Evolutionary conservation across 192 early-diverging fungal genomes (phyloP).

Genomic region (Entophlyctis luteolus): DNA sequence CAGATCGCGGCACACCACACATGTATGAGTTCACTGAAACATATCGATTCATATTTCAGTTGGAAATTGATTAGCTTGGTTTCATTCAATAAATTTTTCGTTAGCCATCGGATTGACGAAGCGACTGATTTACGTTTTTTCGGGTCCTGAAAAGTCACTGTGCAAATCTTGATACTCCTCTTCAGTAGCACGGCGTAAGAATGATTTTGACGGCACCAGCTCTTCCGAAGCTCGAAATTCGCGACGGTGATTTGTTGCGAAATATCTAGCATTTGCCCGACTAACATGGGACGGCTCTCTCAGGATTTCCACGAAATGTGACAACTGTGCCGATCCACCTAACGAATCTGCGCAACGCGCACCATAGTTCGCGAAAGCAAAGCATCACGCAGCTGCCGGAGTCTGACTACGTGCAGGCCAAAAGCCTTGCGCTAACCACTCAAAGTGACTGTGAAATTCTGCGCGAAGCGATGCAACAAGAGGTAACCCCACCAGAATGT

Average conservation of each 20-base stretch:
- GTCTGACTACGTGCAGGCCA: constrained; percentile 1
- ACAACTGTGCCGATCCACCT: constrained; percentile 3
- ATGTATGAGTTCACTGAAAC: too few relatives aligned
- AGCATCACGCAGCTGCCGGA: neutral
- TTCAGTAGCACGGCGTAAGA: too few relatives aligned
- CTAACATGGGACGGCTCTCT: neutral
- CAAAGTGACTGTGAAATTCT: neutral
- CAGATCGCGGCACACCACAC: too few relatives aligned
- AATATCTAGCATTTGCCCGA: neutral
- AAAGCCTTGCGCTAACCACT: neutral
- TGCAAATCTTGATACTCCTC: too few relatives aligned
- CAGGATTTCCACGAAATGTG: constrained; percentile 11
- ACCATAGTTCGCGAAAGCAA: neutral
- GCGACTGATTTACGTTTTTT: too few relatives aligned
- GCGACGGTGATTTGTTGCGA: neutral
- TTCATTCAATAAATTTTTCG: too few relatives aligned
- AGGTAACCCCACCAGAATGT: constrained; percentile 1
- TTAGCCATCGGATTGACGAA: too few relatives aligned
- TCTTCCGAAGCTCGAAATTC: constrained; percentile 2
- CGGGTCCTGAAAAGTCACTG: too few relatives aligned
- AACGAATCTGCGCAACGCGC: neutral
- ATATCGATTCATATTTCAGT: too few relatives aligned
- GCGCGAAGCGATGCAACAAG: neutral
- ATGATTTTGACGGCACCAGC: too few relatives aligned
- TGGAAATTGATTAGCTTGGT: too few relatives aligned